Evolutionary conservation across 108 stramenopile species (phyloP).

Genomic region (Parmales sp.): DNA sequence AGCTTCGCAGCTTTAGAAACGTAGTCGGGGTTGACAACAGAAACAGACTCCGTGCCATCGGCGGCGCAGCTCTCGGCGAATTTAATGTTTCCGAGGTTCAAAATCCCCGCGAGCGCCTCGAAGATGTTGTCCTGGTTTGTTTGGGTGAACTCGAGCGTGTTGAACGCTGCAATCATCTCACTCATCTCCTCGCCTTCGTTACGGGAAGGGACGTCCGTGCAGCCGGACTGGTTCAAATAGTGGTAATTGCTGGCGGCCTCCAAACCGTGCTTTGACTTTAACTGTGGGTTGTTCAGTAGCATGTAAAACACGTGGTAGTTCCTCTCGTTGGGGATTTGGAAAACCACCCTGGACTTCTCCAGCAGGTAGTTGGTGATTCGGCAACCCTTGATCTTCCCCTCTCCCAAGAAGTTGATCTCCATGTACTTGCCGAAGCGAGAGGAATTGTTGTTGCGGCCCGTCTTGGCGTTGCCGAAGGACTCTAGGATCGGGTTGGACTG

Average conservation of each 20-base stretch:
- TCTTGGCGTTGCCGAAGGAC: slow-evolving; percentile 35
- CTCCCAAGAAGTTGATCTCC: slow-evolving; percentile 8
- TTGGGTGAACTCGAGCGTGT: background rate
- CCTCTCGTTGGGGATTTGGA: slow-evolving; percentile 28
- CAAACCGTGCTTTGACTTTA: background rate
- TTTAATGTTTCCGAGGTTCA: slow-evolving; percentile 2
- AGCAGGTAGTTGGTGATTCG: slow-evolving; percentile 28
- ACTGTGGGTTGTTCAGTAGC: background rate
- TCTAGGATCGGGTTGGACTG: slow-evolving; percentile 27
- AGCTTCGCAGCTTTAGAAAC: background rate
- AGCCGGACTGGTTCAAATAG: slow-evolving; percentile 5
- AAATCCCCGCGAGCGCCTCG: background rate
- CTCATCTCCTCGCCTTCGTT: background rate
- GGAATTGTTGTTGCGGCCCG: slow-evolving; percentile 26
- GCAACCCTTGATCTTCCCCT: slow-evolving; percentile 8
- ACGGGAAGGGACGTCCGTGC: background rate
- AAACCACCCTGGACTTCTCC: slow-evolving; percentile 25
- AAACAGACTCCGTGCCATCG: background rate
- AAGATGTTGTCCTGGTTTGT: slow-evolving; percentile 2
- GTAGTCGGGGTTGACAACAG: background rate
- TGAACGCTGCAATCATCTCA: slow-evolving; percentile 8
- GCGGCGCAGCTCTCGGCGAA: background rate
- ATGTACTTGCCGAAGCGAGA: slow-evolving; percentile 29
- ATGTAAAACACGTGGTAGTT: slow-evolving; percentile 39
- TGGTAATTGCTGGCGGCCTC: background rate